These are phyloP conservation scores for Hyparrhenia diplandra DNA, from an alignment of 176 grass and related monocot genomes.

Conservation along the genomic window DNA sequence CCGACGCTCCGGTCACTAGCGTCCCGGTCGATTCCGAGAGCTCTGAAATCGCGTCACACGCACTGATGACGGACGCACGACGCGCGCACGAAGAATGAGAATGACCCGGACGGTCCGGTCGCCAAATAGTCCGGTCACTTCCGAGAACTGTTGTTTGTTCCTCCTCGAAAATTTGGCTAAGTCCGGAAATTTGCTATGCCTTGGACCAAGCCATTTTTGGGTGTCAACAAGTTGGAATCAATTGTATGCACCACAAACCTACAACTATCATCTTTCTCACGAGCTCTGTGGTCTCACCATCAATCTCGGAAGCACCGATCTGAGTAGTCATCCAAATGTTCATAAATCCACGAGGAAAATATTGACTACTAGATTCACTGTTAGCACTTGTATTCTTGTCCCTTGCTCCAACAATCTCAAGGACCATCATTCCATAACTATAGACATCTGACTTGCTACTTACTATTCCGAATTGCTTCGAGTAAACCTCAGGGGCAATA, in stretches of 20 bases:
- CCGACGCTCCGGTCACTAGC: too few species aligned
- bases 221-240: neutral
- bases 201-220: too few species aligned
- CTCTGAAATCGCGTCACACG: too few species aligned
- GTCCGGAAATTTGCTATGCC: too few species aligned
- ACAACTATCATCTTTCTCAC: conserved; percentile 37
- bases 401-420: conserved; percentile 42
- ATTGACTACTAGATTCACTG: conserved; percentile 13
- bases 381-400: neutral
- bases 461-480: conserved; percentile 29
- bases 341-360: conserved; percentile 39
- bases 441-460: conserved; percentile 35
- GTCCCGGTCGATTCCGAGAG: too few species aligned
- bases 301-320: neutral
- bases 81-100: too few species aligned
- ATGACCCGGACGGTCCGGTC: too few species aligned
- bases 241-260: conserved; percentile 53
- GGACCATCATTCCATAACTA: conserved; percentile 43
- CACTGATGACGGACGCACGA: too few species aligned
- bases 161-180: too few species aligned
- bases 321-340: conserved; percentile 22
- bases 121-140: too few species aligned
- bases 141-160: too few species aligned
- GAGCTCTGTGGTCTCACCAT: neutral
- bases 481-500: conserved; percentile 24